phyloP scores from a whole-genome alignment of 2,329 filamentous ascomycete genomes.

The Penicillium sp. region DNA sequence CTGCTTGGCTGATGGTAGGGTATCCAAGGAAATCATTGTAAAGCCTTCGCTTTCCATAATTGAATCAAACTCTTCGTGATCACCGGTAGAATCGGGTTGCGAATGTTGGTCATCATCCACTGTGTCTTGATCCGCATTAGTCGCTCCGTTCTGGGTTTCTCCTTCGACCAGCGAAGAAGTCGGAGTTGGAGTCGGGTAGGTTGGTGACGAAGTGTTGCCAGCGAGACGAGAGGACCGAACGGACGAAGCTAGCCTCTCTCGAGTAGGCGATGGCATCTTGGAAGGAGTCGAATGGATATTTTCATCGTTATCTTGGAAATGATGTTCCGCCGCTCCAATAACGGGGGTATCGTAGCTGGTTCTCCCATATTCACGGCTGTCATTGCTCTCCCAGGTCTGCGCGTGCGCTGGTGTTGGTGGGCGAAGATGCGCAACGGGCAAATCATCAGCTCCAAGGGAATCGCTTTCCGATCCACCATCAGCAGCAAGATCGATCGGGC shows the following conservation, averaged over 20 bases:
- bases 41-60: slow-evolving; percentile 58
- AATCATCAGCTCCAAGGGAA: slow-evolving; percentile 23
- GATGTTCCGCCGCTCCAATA: slow-evolving; percentile 29
- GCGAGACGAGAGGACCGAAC: slow-evolving; percentile 35
- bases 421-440: slow-evolving; percentile 24
- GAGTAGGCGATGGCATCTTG: slow-evolving; percentile 34
- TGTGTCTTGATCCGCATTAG: slow-evolving; percentile 2
- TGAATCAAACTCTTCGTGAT: slow-evolving; percentile 51
- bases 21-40: slow-evolving; percentile 57
- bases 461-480: slow-evolving; percentile 20
- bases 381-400: slow-evolving; percentile 11
- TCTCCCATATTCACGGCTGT: slow-evolving; percentile 22
- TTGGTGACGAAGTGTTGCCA: slow-evolving; percentile 33
- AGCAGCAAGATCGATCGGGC: slow-evolving; percentile 17
- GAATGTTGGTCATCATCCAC: slow-evolving; percentile 13
- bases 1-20: slow-evolving; percentile 50
- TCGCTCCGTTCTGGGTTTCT: slow-evolving; percentile 25
- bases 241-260: slow-evolving; percentile 27
- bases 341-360: slow-evolving; percentile 32
- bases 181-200: slow-evolving; percentile 42
- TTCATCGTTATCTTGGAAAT: slow-evolving; percentile 26
- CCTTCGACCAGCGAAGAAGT: slow-evolving; percentile 41
- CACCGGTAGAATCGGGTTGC: slow-evolving; percentile 37
- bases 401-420: slow-evolving; percentile 14
- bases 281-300: slow-evolving; percentile 36